Conservation (phyloP, 805 yeast genomes). For the Scheffersomyces coipomensis region DNA sequence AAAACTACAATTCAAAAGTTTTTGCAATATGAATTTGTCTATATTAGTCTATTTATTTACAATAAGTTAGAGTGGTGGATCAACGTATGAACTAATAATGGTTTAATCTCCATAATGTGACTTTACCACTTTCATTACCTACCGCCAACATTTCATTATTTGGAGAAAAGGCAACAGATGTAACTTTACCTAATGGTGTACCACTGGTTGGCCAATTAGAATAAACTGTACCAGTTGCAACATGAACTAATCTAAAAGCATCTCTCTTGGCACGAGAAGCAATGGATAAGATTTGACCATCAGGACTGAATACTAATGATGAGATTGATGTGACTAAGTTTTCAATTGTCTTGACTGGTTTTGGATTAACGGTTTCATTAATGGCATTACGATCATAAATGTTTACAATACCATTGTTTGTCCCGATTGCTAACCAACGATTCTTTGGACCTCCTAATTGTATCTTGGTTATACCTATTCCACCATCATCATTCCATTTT, state of each 20-base stretch:
- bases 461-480: slow-evolving; percentile 77
- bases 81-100: slow-evolving; percentile 73
- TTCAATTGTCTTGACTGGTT: slow-evolving; percentile 66
- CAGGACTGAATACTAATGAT: slow-evolving; percentile 68
- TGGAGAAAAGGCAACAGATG: slow-evolving; percentile 76
- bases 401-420: slow-evolving; percentile 84
- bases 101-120: slow-evolving; percentile 83
- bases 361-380: slow-evolving; percentile 19
- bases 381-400: slow-evolving; percentile 61
- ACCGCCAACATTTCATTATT: slow-evolving; percentile 79
- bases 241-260: slow-evolving; percentile 80
- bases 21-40: too few species aligned
- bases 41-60: not conserved
- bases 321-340: slow-evolving; percentile 82
- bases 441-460: slow-evolving; percentile 68
- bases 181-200: slow-evolving; percentile 94
- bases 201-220: slow-evolving; percentile 97
- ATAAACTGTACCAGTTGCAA: slow-evolving; percentile 84
- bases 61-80: too few species aligned
- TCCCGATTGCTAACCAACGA: slow-evolving; percentile 87
- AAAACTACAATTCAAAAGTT: not conserved
- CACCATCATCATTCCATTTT: slow-evolving; percentile 85
- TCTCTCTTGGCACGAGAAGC: slow-evolving; percentile 86
- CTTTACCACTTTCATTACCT: slow-evolving; percentile 90
- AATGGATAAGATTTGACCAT: slow-evolving; percentile 85